Evolutionary conservation across 148 eudicot genomes (phyloP).

Genomic region (Rhododendron griersonianum): DNA sequence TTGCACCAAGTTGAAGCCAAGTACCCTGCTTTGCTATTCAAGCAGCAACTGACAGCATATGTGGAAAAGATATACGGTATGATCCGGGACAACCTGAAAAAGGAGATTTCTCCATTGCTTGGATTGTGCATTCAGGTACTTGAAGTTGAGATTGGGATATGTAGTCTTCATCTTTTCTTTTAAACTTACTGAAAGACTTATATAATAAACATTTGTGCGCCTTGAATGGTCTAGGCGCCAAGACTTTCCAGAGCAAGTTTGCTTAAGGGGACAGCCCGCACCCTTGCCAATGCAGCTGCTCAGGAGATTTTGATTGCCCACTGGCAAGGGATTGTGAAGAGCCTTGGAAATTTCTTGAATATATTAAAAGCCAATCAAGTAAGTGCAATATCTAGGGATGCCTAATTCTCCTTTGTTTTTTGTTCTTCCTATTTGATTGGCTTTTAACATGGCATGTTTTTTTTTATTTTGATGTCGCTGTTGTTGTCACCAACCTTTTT

Average conservation of each 20-base stretch:
- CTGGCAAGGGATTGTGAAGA: slow-evolving; percentile 87
- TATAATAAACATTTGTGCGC: not conserved
- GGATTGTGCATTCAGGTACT: slow-evolving; percentile 92
- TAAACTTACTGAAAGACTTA: not conserved
- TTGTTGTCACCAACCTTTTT: not conserved
- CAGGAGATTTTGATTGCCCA: slow-evolving; percentile 69
- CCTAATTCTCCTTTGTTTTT: slow-evolving; percentile 6
- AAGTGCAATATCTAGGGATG: slow-evolving; percentile 14
- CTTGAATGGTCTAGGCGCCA: slow-evolving; percentile 59
- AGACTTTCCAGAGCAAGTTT: slow-evolving; percentile 71
- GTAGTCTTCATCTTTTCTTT: not conserved
- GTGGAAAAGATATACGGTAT: slow-evolving; percentile 92
- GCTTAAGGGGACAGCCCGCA: slow-evolving; percentile 45
- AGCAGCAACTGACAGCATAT: slow-evolving; percentile 88
- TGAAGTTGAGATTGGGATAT: not conserved
- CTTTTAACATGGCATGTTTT: not conserved
- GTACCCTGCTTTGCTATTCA: slow-evolving; percentile 86
- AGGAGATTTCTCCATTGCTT: slow-evolving; percentile 77
- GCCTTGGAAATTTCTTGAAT: slow-evolving; percentile 55
- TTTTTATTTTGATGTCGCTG: not conserved
- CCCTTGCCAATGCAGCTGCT: slow-evolving; percentile 59
- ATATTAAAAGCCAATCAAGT: slow-evolving; percentile 69
- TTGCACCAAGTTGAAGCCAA: slow-evolving; percentile 78
- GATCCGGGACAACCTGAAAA: slow-evolving; percentile 86
- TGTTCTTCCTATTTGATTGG: slow-evolving; percentile 3